phyloP scores from a whole-genome alignment of 1,284 basidiomycete genomes.

The Leucoagaricus sp. region DNA sequence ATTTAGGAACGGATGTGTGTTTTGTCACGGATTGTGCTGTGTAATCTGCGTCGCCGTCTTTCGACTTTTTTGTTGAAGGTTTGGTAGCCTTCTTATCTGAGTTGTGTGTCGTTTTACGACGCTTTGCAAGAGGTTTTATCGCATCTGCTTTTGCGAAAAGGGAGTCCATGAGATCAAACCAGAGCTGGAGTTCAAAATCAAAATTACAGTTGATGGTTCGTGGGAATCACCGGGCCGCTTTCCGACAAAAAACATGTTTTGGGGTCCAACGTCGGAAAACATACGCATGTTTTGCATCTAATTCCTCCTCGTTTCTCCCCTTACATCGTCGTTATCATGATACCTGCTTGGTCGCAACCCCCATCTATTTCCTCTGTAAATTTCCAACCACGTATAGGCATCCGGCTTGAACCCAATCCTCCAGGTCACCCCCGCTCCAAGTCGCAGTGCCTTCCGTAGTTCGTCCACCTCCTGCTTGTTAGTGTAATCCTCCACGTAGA shows the following conservation, averaged over 20 bases:
- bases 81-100: slow-evolving; percentile 12
- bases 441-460: slow-evolving; percentile 31
- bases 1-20: slow-evolving; percentile 59
- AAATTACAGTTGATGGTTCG: not conserved
- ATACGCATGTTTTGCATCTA: too few relatives aligned
- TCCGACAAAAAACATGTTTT: not conserved
- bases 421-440: slow-evolving; percentile 30
- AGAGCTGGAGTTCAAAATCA: not conserved
- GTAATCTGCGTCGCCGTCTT: slow-evolving; percentile 38
- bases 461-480: slow-evolving; percentile 29
- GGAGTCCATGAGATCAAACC: slow-evolving; percentile 60
- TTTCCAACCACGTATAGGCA: slow-evolving; percentile 38
- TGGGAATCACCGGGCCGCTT: not conserved
- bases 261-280: too few relatives aligned
- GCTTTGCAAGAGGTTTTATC: slow-evolving; percentile 43
- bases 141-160: slow-evolving; percentile 68
- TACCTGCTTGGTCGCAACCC: slow-evolving; percentile 35
- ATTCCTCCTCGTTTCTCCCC: not conserved
- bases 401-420: slow-evolving; percentile 42
- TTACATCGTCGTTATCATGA: slow-evolving; percentile 14
- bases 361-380: slow-evolving; percentile 38
- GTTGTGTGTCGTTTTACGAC: slow-evolving; percentile 24
- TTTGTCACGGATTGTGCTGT: slow-evolving; percentile 62
- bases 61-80: slow-evolving; percentile 5
- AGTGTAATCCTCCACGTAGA: slow-evolving; percentile 39